Conservation (phyloP, 495 filamentous ascomycete genomes). For the Daldinia bambusicola region DNA sequence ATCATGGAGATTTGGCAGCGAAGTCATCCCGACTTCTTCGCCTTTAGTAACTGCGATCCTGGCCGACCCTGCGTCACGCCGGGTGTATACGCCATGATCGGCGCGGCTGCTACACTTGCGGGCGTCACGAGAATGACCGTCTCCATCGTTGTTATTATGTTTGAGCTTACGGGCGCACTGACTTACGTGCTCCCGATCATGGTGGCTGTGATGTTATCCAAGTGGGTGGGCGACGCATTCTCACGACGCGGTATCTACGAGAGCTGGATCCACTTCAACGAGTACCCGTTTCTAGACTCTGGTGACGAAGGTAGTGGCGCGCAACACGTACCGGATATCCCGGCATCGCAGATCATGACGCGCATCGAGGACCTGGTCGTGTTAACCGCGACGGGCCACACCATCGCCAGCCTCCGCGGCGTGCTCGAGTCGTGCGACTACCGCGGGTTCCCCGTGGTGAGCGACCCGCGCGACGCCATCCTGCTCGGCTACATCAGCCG, state of each 20-base stretch:
- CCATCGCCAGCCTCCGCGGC: constrained; percentile 74
- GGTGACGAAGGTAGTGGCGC: constrained; percentile 73
- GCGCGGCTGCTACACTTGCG: constrained; percentile 93
- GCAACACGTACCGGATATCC: constrained; percentile 80
- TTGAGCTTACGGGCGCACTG: constrained; percentile 94
- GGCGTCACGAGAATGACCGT: constrained; percentile 97
- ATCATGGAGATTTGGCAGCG: constrained; percentile 89
- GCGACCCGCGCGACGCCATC: constrained; percentile 74
- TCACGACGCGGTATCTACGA: constrained; percentile 96
- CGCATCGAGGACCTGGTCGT: constrained; percentile 88
- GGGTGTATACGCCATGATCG: constrained; percentile 95
- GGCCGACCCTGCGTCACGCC: constrained; percentile 93
- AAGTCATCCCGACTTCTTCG: constrained; percentile 76
- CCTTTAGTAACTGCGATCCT: constrained; percentile 83
- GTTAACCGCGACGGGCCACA: constrained; percentile 86
- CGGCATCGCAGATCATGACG: constrained; percentile 88
- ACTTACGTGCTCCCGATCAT: constrained; percentile 99
- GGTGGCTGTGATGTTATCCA: constrained; percentile 98
- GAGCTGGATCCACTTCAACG: constrained; percentile 95
- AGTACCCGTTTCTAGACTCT: constrained; percentile 96
- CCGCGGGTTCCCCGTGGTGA: constrained; percentile 92
- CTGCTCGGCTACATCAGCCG: constrained; percentile 94
- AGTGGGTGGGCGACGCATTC: constrained; percentile 98
- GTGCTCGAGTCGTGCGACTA: constrained; percentile 79
- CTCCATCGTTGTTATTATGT: constrained; percentile 99